Base-by-base conservation (phyloP, 2,329 filamentous ascomycete species). In the Cytospora chrysosperma region DNA sequence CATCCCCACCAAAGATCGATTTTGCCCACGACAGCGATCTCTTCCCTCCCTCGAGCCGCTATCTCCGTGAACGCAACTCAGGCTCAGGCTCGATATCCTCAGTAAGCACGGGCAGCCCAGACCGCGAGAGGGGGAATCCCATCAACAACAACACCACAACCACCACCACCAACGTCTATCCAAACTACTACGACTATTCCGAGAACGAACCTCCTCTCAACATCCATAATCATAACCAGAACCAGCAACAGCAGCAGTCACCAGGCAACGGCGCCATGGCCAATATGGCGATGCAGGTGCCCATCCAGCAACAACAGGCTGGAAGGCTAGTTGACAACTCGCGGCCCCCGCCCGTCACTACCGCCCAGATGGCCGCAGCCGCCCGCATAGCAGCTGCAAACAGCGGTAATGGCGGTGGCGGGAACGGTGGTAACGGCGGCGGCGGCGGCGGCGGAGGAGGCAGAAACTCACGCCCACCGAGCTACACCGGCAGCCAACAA, bases 221-320 rank as follows among this genome's bases (percentile, higher is more conserved):
- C 7, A 49, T 7, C 50, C 21, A 57, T 26, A 51, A 24, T 40
- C 9, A 19, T 4, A 49, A 4, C 50, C 21, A 57, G 32, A 51
- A 24, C 52, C 9, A 40, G 27, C 26, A 32, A 30, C 19, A 34
- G n/a, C 52, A 50, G 27, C 37, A 17, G 5, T n/a, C 58, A 61
- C 21, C 12, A 4, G 9, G 40, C 40, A 43, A 7, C 26, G 49
- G 24, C 30, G 27, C 52, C 47, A 59, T 59, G 52, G 61, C 60
- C 47, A 65, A 63, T 52, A 65, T 65, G 64, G 64, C 64, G 15
- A 65, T 65, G 64, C 64, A 65, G 56, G 64, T 63, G 17, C 64
- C 64, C 53, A 54, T 63, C 64, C 64, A 63, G 37, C 56, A 58
- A 59, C 63, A 59, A 30, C 63, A 65, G 51, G 51, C 27, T 26